Percentiles rank a stretch among this genome's conserved stretches.
phyloP scores from a whole-genome alignment of 2,329 filamentous ascomycete genomes.

The Fusarium cicatricum region DNA sequence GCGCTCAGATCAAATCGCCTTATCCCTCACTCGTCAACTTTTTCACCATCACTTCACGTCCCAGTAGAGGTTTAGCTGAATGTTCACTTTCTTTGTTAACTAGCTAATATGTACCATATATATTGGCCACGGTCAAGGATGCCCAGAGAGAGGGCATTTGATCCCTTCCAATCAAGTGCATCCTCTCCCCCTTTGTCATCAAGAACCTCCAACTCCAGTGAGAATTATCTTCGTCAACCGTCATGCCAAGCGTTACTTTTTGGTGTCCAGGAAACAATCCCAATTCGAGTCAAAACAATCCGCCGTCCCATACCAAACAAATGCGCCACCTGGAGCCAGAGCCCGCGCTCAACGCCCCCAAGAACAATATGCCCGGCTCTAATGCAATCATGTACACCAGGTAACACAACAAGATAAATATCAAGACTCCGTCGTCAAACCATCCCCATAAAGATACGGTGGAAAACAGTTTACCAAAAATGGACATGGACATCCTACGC shows the following conservation, averaged over 20 bases:
- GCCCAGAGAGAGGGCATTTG: conserved; percentile 7
- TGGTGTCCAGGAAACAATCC: conserved; percentile 20
- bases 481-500: conserved; percentile 18
- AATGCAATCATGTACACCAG: conserved; percentile 35
- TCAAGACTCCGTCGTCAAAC: conserved; percentile 12
- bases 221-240: conserved; percentile 36
- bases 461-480: background rate
- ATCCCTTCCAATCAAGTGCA: conserved; percentile 13
- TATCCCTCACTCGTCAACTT: background rate
- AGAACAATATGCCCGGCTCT: conserved; percentile 23
- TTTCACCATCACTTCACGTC: background rate
- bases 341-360: conserved; percentile 33
- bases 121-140: conserved; percentile 6
- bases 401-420: conserved; percentile 25
- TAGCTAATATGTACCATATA: conserved; percentile 27
- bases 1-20: conserved; percentile 5
- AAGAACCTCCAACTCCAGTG: conserved; percentile 35
- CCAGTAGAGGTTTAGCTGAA: background rate
- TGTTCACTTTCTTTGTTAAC: conserved; percentile 25
- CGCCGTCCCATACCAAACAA: conserved; percentile 21
- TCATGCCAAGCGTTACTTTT: conserved; percentile 40
- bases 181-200: conserved; percentile 15
- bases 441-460: background rate
- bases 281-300: conserved; percentile 15
- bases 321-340: conserved; percentile 32